Percentiles rank a stretch among this genome's conserved stretches.
Evolutionary conservation across 768 basidiomycete species (phyloP).

Genomic region (Leucocoprinus sp.): DNA sequence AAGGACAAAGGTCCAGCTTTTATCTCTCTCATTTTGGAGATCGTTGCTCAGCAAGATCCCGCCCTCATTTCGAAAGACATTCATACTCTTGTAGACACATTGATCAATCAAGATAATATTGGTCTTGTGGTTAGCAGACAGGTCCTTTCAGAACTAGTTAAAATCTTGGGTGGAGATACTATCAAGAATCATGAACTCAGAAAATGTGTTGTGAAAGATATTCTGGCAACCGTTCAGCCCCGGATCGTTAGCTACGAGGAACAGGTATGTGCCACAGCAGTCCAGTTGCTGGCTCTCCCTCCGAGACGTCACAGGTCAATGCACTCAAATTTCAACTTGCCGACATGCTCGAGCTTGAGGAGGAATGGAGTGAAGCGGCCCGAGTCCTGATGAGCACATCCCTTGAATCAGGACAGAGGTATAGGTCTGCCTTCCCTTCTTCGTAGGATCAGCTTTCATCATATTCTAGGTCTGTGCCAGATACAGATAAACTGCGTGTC

Average conservation of each 20-base stretch:
- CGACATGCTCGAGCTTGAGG: conserved; percentile 78
- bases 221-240: conserved; percentile 62
- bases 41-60: conserved; percentile 43
- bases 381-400: conserved; percentile 89
- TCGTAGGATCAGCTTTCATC: neutral
- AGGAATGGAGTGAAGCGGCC: conserved; percentile 93
- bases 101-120: conserved; percentile 73
- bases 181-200: conserved; percentile 48
- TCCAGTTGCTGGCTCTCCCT: conserved; percentile 15
- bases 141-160: conserved; percentile 80
- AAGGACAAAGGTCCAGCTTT: conserved; percentile 82
- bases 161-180: conserved; percentile 46
- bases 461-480: conserved; percentile 47
- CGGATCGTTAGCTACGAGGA: conserved; percentile 91
- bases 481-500: conserved; percentile 81
- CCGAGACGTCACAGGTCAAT: conserved; percentile 51
- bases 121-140: conserved; percentile 86
- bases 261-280: conserved; percentile 49
- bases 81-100: conserved; percentile 67
- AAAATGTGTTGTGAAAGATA: conserved; percentile 70
- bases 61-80: conserved; percentile 46
- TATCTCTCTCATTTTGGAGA: conserved; percentile 57
- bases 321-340: conserved; percentile 83
- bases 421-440: conserved; percentile 16
- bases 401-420: conserved; percentile 85